Percentiles rank a stretch among this genome's conserved stretches.
Evolutionary conservation across 1,284 basidiomycete genomes (phyloP).

Genomic region (Fomitopsis betulina): DNA sequence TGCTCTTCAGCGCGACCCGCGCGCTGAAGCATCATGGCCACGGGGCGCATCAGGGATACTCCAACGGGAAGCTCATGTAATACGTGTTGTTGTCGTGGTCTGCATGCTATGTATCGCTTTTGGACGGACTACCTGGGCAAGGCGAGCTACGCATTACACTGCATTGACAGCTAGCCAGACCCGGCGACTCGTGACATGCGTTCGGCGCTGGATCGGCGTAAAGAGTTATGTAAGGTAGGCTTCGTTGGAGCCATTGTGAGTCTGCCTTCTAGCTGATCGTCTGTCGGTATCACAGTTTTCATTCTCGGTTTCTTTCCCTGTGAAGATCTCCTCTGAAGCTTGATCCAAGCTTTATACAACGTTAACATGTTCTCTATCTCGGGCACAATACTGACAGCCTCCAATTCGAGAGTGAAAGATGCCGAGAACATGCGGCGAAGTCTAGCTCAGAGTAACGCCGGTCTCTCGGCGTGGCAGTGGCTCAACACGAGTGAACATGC

Average conservation of each 20-base stretch:
- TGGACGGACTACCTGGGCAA: not conserved
- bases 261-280: not conserved
- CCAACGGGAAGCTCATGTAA: conserved; percentile 45
- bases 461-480: not conserved
- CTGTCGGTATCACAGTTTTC: not conserved
- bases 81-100: conserved; percentile 3
- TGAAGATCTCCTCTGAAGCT: not conserved
- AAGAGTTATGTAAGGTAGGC: not conserved
- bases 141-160: not conserved
- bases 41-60: conserved; percentile 26
- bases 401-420: not conserved
- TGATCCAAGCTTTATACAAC: not conserved
- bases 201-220: not conserved
- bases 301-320: not conserved
- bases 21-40: conserved; percentile 56
- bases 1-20: conserved; percentile 75
- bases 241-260: not conserved
- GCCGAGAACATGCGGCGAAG: not conserved
- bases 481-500: not conserved
- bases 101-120: conserved; percentile 2
- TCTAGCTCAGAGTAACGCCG: not conserved
- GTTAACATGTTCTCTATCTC: not conserved
- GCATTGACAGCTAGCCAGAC: not conserved
- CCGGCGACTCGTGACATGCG: no score
- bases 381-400: not conserved